Evolutionary conservation across 2,329 filamentous ascomycete species (phyloP).

Genomic region (Ophiocordyceps sinensis): DNA sequence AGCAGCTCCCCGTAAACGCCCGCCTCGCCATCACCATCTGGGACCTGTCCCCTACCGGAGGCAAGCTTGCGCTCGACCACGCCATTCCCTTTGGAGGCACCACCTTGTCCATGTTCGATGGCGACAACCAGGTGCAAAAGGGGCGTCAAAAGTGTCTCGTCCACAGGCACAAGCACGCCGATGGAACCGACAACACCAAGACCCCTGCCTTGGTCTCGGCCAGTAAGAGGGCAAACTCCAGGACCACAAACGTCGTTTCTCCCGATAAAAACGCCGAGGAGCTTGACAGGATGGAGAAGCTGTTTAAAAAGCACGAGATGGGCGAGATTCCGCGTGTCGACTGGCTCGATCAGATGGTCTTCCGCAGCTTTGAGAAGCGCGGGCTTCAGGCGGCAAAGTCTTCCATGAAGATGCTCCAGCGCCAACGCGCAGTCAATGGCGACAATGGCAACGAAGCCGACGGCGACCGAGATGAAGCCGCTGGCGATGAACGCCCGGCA

Average conservation of each 20-base stretch:
- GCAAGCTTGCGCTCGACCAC: slow-evolving; percentile 54
- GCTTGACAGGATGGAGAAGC: slow-evolving; percentile 71
- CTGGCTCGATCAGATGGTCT: slow-evolving; percentile 93
- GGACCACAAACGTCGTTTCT: slow-evolving; percentile 31
- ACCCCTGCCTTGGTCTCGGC: slow-evolving; percentile 55
- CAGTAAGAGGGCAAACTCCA: slow-evolving; percentile 36
- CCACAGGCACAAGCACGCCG: slow-evolving; percentile 68
- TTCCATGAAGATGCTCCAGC: slow-evolving; percentile 43
- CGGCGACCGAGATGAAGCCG: slow-evolving; percentile 12
- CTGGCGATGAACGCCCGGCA: slow-evolving; percentile 29
- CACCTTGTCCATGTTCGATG: slow-evolving; percentile 82
- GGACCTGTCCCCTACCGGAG: slow-evolving; percentile 77
- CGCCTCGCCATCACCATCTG: slow-evolving; percentile 87
- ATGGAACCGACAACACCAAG: slow-evolving; percentile 65
- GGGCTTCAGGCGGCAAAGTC: slow-evolving; percentile 49
- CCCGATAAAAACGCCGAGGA: slow-evolving; percentile 67
- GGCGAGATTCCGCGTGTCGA: slow-evolving; percentile 85
- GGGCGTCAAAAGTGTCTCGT: slow-evolving; percentile 84
- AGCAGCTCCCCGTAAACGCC: slow-evolving; percentile 65
- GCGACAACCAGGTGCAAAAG: slow-evolving; percentile 80
- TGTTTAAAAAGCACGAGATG: slow-evolving; percentile 98
- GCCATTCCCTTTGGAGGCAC: slow-evolving; percentile 89
- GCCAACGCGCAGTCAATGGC: slow-evolving; percentile 25
- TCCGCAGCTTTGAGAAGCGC: slow-evolving; percentile 73
- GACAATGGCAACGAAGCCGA: slow-evolving; percentile 18